phyloP scores from a whole-genome alignment of 2,329 filamentous ascomycete genomes.

The Sphaerulina vaccinii region DNA sequence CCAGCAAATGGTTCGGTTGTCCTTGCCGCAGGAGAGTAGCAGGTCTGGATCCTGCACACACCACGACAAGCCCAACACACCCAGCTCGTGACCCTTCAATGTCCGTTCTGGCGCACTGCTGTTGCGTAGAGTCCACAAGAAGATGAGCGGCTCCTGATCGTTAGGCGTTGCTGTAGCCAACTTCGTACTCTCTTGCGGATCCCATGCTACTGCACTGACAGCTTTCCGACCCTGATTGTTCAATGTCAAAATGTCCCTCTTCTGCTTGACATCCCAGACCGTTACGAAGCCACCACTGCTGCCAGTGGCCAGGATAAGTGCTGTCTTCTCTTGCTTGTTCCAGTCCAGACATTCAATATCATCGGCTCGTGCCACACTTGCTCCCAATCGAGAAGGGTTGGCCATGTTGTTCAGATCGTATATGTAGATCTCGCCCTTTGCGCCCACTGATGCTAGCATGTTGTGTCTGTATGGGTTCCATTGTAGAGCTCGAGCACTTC shows the following conservation, averaged over 20 bases:
- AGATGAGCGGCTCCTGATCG: conserved; percentile 81
- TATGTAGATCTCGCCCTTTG: conserved; percentile 94
- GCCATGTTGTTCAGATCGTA: conserved; percentile 89
- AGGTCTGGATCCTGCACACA: conserved; percentile 87
- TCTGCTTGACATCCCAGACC: conserved; percentile 97
- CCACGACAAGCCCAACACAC: conserved; percentile 92
- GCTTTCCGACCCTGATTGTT: conserved; percentile 87
- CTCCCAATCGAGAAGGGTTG: conserved; percentile 86
- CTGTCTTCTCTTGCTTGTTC: conserved; percentile 83
- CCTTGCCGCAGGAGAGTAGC: conserved; percentile 89
- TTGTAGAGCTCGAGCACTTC: conserved; percentile 88
- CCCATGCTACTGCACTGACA: conserved; percentile 95
- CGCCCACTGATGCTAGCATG: conserved; percentile 85
- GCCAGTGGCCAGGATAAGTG: conserved; percentile 93
- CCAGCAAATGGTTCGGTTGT: conserved; percentile 94
- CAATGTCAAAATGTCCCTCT: conserved; percentile 92
- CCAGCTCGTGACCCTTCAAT: conserved; percentile 88
- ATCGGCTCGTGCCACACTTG: conserved; percentile 81
- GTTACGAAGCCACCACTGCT: conserved; percentile 93
- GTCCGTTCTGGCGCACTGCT: conserved; percentile 90
- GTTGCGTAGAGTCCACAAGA: conserved; percentile 93
- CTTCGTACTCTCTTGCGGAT: conserved; percentile 89
- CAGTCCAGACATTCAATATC: conserved; percentile 96
- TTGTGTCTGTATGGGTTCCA: conserved; percentile 94
- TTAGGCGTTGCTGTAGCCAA: conserved; percentile 88